These are phyloP conservation scores for Aureobasidium subglaciale DNA, from an alignment of 2,329 filamentous ascomycete genomes.

Conservation along the genomic window DNA sequence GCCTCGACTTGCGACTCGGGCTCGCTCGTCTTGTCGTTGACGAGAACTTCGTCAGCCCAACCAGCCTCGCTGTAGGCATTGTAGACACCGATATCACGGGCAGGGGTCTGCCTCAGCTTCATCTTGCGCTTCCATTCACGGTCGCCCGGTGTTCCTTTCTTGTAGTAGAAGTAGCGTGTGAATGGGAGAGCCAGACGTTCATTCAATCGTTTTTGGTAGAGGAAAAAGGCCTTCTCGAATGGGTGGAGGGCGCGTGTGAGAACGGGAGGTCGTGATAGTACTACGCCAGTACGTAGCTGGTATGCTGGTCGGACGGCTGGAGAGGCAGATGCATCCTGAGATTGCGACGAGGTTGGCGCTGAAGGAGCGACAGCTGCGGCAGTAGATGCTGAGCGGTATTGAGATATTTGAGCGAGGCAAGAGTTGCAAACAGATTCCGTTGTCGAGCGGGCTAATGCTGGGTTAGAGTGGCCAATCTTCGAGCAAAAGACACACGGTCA, in stretches of 20 bases:
- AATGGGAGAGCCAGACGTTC: slow-evolving; percentile 86
- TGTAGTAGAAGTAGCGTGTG: slow-evolving; percentile 89
- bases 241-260: slow-evolving; percentile 75
- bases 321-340: slow-evolving; percentile 34
- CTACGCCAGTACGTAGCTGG: slow-evolving; percentile 55
- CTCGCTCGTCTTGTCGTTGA: slow-evolving; percentile 62
- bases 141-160: slow-evolving; percentile 74
- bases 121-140: slow-evolving; percentile 88
- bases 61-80: slow-evolving; percentile 63
- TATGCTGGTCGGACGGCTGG: slow-evolving; percentile 42
- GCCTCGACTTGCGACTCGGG: slow-evolving; percentile 59
- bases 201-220: slow-evolving; percentile 95
- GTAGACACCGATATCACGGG: slow-evolving; percentile 81
- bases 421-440: slow-evolving; percentile 40
- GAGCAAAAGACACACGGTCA: not conserved
- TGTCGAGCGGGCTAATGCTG: slow-evolving; percentile 24
- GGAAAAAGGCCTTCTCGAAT: slow-evolving; percentile 89
- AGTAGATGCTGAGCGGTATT: slow-evolving; percentile 30
- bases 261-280: slow-evolving; percentile 81
- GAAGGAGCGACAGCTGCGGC: slow-evolving; percentile 26
- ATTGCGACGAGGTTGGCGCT: slow-evolving; percentile 24
- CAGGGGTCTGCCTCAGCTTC: slow-evolving; percentile 65
- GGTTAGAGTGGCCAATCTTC: slow-evolving; percentile 3
- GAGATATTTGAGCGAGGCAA: slow-evolving; percentile 36
- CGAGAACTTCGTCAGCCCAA: slow-evolving; percentile 87